Evolutionary conservation across 139 green algal species (phyloP), one percentile per base, ranked within the genome.

Genomic region (Gonium pectorale): DNA sequence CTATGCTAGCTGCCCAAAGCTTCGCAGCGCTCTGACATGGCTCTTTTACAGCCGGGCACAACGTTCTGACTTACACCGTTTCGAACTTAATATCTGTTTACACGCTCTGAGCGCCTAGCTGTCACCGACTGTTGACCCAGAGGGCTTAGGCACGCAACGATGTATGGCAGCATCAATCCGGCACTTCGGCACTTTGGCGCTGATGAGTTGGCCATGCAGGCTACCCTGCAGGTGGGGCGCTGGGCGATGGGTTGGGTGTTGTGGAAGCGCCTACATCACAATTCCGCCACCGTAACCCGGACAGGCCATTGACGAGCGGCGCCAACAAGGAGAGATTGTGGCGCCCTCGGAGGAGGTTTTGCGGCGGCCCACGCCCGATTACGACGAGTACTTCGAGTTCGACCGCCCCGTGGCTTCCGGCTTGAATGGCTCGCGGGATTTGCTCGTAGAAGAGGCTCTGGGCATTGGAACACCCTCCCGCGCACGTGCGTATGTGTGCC

Each of bases 371-470:
- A 64, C 43, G 15, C 43, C 77, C 31, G 43, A 64, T 3, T 73
- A 72, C 33, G 75, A 82, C 27, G 59, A 71, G 2, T 82, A 52
- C 62, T 83, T 83, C 22, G 62, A 73, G 60, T 83, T 83, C n/a
- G 60, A 73, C 43, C 40, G 43, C 5, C 77, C 77, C 11, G 3
- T 83, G 1, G 13, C 77, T 31, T 83, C 77, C 31, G 77, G 77
- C 0, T 5, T 83, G 5, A 51, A 35, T 7, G 62, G 56, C 15
- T 26, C 77, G 0, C 43, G 31, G 1, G 77, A 83, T 31, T 29
- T 74, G 43, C 77, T 83, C 9, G 56, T 81, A 29, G 77, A 83
- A 26, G 77, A 73, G 13, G 49, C 46, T 54, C 13, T 54, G 40
- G 46, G 43, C 68, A 62, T 41, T 21, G 17, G 43, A 2, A 26